These are phyloP conservation scores for Monosporascus ibericus DNA, from an alignment of 2,329 filamentous ascomycete species.

Conservation along the genomic window DNA sequence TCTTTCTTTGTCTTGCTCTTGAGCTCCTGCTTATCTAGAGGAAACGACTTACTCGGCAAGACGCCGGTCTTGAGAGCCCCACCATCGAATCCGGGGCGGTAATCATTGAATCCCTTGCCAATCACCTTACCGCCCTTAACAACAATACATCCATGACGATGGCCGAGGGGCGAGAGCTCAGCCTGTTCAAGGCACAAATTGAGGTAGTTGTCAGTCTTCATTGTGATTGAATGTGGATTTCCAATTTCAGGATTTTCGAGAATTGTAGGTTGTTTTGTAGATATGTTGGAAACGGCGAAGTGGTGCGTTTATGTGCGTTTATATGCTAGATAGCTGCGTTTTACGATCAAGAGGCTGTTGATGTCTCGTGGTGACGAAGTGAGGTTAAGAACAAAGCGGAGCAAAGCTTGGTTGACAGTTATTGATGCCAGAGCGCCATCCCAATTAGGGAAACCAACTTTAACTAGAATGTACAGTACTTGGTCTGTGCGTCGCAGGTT, in stretches of 20 bases:
- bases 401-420: too few species aligned
- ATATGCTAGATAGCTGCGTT: too few species aligned
- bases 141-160: conserved; percentile 43
- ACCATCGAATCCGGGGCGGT: conserved; percentile 42
- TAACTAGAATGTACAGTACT: too few species aligned
- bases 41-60: conserved; percentile 27
- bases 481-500: too few species aligned
- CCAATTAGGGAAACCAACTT: too few species aligned
- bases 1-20: conserved; percentile 22
- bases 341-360: too few species aligned
- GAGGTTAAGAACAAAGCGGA: too few species aligned
- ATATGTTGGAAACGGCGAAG: too few species aligned
- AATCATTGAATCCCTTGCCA: conserved; percentile 44
- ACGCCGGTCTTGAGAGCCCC: conserved; percentile 42
- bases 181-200: conserved; percentile 47
- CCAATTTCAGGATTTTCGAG: neutral
- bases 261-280: too few species aligned
- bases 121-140: conserved; percentile 48
- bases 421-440: too few species aligned
- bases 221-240: conserved; percentile 1
- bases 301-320: too few species aligned
- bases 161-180: conserved; percentile 40
- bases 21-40: conserved; percentile 29
- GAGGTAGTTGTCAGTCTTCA: conserved; percentile 39
- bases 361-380: too few species aligned